Evolutionary conservation across 192 early-diverging fungal genomes (phyloP), one percentile per base, ranked within the genome.

Genomic region (Lobosporangium transversale): DNA sequence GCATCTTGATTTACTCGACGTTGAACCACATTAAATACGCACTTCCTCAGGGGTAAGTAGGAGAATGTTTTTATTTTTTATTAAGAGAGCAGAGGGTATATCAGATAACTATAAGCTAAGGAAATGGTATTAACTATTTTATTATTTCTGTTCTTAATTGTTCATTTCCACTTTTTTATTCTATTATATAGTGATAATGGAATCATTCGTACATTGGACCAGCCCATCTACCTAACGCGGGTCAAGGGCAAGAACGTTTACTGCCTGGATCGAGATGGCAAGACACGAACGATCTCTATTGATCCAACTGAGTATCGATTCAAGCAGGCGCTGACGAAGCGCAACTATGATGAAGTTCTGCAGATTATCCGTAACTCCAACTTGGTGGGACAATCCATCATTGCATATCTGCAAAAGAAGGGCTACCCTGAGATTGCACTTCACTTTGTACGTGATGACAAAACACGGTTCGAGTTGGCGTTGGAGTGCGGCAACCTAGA

Each of bases 291-390:
- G 7, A 89, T 99, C 52, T 86, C 89, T 58, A 93, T 99, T 53
- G 98, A 99, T 62, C 96, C 97, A 3, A 98, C 96, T n/a, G 98
- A 99, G 79, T 99, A 98, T 83, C 89, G 91, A 4, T 99, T 99
- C 91, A 99, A 99, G 82, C 83, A 96, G 48, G 94, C 98, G 1
- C 83, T 99, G 33, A 88, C 94, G 32, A 87, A 91, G 61, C 87
- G 90, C 44, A 94, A 99, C 80, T 98, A 98, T 79, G 94, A 96
- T 58, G 94, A 98, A 73, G 98, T 99, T 0, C 84, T 99, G 51
- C 89, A 94, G 68, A 95, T 99, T 62, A 98, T 99, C 75, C 92
- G 93, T 50, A 96, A 89, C 59, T 95, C 93, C 8, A 98, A 98
- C 81, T 82, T 99, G 45, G 94, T 98, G 9, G 98, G 98, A 6